A percentile compares a stretch with the other conserved stretches of the same genome.
phyloP scores from a whole-genome alignment of 2,329 filamentous ascomycete species.

The Neurospora sp. region DNA sequence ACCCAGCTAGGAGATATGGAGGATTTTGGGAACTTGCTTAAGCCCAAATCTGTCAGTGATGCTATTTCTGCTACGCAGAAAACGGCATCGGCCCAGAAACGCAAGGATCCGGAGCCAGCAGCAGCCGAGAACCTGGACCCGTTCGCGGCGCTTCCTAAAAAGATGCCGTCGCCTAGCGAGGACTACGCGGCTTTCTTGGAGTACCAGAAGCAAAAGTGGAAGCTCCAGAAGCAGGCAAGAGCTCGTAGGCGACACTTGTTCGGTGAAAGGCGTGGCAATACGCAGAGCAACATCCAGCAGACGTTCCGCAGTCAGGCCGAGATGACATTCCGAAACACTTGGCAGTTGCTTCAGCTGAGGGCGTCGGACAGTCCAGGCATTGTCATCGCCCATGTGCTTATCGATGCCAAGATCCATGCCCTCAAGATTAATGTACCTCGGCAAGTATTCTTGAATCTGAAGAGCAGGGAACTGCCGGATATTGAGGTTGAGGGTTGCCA shows the following conservation, averaged over 20 bases:
- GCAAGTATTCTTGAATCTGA: conserved; percentile 85
- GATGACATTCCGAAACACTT: conserved; percentile 79
- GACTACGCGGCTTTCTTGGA: conserved; percentile 82
- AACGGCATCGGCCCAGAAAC: conserved; percentile 48
- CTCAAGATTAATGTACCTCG: conserved; percentile 84
- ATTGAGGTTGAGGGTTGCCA: conserved; percentile 78
- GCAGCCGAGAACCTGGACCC: conserved; percentile 59
- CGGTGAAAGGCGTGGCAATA: conserved; percentile 66
- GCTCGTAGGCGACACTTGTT: conserved; percentile 82
- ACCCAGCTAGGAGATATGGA: conserved; percentile 60
- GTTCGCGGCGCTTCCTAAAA: conserved; percentile 69
- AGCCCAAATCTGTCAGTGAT: conserved; percentile 49
- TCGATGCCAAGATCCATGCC: conserved; percentile 83
- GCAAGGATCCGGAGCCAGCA: conserved; percentile 62
- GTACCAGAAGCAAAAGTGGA: conserved; percentile 99
- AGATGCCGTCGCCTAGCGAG: conserved; percentile 75
- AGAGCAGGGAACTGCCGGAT: conserved; percentile 76
- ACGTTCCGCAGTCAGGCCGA: conserved; percentile 89
- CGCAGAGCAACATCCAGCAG: conserved; percentile 54
- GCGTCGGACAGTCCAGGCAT: conserved; percentile 77
- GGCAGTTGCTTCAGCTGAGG: conserved; percentile 86
- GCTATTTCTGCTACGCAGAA: conserved; percentile 48
- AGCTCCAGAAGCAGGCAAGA: conserved; percentile 86
- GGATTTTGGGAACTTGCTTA: conserved; percentile 64
- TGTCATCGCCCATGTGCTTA: conserved; percentile 81